Conservation (phyloP, 495 filamentous ascomycete genomes). For the Chaetomidium leptoderma region DNA sequence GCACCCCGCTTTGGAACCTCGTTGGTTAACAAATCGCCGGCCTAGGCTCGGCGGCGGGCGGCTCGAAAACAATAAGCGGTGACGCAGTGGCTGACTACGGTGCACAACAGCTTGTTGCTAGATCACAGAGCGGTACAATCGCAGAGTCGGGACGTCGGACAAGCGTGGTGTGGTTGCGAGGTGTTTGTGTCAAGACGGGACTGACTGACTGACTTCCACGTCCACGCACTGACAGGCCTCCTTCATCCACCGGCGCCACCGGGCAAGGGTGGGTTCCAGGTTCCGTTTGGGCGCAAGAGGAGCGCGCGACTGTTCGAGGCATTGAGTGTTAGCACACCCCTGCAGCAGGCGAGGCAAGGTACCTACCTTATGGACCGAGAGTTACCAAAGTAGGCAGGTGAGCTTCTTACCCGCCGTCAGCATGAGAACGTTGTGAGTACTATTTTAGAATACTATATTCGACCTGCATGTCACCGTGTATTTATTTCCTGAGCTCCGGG, state of each 20-base stretch:
- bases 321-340: background rate
- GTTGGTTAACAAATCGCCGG: slow-evolving; percentile 1
- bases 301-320: background rate
- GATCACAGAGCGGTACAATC: background rate
- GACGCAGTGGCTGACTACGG: background rate
- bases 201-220: too few relatives aligned
- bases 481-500: too few relatives aligned
- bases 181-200: slow-evolving; percentile 12
- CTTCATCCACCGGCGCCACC: slow-evolving; percentile 2
- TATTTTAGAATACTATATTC: too few relatives aligned
- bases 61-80: background rate
- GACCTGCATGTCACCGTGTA: too few relatives aligned
- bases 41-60: background rate
- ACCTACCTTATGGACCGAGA: too few relatives aligned
- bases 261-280: background rate
- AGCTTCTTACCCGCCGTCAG: too few relatives aligned
- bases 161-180: slow-evolving; percentile 11
- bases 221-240: too few relatives aligned
- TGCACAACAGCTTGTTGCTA: background rate
- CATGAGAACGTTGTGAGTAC: too few relatives aligned
- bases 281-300: background rate
- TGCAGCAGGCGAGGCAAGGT: background rate
- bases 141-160: background rate
- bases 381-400: too few relatives aligned
- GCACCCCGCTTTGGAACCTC: slow-evolving; percentile 23